Evolutionary conservation across 441 rosid species (phyloP).

Genomic region (Adansonia rubrostipa): DNA sequence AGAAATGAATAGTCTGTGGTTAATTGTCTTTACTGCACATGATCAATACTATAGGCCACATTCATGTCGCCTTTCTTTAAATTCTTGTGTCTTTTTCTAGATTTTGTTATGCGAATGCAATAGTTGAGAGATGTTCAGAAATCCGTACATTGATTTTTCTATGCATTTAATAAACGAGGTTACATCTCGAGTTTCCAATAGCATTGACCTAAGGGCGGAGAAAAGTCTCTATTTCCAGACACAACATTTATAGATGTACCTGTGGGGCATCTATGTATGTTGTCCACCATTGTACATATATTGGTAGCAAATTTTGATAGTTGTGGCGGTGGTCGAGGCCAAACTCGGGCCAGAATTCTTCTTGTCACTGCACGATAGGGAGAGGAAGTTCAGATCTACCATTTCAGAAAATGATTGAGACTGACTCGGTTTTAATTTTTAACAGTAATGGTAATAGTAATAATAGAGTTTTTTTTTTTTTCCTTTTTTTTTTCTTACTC

Average conservation of each 20-base stretch:
- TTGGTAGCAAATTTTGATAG: not conserved
- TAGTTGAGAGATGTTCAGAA: no score
- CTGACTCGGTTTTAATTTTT: not conserved
- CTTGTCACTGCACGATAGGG: not conserved
- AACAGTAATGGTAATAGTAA: not conserved
- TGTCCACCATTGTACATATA: not conserved
- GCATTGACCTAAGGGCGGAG: not conserved
- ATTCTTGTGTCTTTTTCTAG: no score
- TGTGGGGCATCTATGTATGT: not conserved
- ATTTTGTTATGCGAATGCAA: no score
- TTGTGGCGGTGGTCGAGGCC: not conserved
- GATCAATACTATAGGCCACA: no score
- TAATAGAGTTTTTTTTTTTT: not conserved
- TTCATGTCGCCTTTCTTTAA: no score
- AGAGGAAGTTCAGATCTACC: slow-evolving; percentile 1
- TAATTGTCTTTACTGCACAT: no score
- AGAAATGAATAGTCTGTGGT: not conserved
- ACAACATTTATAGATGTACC: not conserved
- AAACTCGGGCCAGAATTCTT: not conserved
- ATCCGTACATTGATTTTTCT: not conserved
- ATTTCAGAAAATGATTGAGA: not conserved
- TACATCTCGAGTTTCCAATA: not conserved
- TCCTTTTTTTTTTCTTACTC: not conserved
- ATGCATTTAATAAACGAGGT: not conserved
- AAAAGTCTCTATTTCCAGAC: not conserved